Evolutionary conservation across 2,329 filamentous ascomycete species (phyloP).

Genomic region (Trichoderma sp.): DNA sequence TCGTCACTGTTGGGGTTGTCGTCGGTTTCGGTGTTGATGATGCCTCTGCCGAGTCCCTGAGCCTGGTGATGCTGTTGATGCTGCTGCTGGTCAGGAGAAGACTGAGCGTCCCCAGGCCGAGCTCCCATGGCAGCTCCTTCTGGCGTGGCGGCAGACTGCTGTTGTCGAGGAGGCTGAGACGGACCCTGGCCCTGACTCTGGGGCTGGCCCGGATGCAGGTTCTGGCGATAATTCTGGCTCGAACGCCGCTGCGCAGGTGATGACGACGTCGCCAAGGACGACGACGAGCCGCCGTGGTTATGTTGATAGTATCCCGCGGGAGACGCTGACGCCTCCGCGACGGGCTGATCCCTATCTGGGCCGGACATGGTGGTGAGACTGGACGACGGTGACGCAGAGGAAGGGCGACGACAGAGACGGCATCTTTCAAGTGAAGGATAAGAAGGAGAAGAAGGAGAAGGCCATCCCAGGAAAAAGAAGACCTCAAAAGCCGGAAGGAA

Average conservation of each 20-base stretch:
- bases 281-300: no score
- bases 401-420: constrained; percentile 16
- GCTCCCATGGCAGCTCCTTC: constrained; percentile 20
- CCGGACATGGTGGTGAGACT: constrained; percentile 28
- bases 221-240: no score
- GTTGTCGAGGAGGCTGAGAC: no score
- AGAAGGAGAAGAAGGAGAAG: no score
- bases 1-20: constrained; percentile 27
- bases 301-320: neutral
- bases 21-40: neutral
- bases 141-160: no score
- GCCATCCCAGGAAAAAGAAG: no score
- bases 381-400: constrained; percentile 19
- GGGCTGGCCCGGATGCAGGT: no score
- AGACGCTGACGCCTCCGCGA: constrained; percentile 5
- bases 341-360: constrained; percentile 25
- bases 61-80: constrained; percentile 16
- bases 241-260: neutral
- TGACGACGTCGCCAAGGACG: constrained; percentile 3
- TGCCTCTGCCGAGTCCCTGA: neutral
- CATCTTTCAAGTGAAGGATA: constrained; percentile 22
- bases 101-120: neutral
- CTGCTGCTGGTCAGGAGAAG: neutral
- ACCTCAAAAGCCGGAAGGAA: neutral
- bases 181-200: neutral